Evolutionary conservation across 2,329 filamentous ascomycete genomes (phyloP), one percentile per base, ranked within the genome.

Genomic region (Fusarium pseudonygamai): DNA sequence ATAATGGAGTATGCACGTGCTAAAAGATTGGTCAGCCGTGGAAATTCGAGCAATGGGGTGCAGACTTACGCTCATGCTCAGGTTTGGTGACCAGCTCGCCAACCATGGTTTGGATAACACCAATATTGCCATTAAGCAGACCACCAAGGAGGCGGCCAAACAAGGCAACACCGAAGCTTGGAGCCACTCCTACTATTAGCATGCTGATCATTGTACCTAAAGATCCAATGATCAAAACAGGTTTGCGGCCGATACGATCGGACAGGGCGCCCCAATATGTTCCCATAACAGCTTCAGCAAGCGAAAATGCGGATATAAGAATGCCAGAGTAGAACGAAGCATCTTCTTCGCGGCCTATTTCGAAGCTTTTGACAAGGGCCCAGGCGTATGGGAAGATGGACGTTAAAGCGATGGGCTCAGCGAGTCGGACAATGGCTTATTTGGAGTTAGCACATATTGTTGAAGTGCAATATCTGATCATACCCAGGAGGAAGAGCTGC

Each of bases 361-460:
- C 79, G 82, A 94, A 94, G 76, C 90, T 87, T 82, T 93, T 93
- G 75, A 96, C 91, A 75, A 96, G 90, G 68, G 92, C 89, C 93
- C 93, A 97, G 68, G 93, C 93, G 82, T 97, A 98, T 26, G 95
- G 95, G 78, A 96, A 97, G 82, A 97, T 96, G 79, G 93, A 96
- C 4, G 95, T 97, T 73, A 98, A 89, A 57, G 95, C 95, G 77
- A 98, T 96, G 28, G 95, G 95, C 83, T 98, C 95, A 60, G 95
- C 93, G 75, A 98, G 90, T 72, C 95, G 94, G 80, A 97, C 95
- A 86, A 97, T 94, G 81, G 94, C 95, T 97, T 30, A 45, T 40
- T n/a, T 16, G 15, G 26, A 49, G 46, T 56, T 30, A 55, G 50
- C 62, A 53, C 24, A 6, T 45, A 12, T 46, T 42, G 84, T 89